Base-by-base conservation (phyloP, 495 filamentous ascomycete genomes). In the Penicillium goetzii region DNA sequence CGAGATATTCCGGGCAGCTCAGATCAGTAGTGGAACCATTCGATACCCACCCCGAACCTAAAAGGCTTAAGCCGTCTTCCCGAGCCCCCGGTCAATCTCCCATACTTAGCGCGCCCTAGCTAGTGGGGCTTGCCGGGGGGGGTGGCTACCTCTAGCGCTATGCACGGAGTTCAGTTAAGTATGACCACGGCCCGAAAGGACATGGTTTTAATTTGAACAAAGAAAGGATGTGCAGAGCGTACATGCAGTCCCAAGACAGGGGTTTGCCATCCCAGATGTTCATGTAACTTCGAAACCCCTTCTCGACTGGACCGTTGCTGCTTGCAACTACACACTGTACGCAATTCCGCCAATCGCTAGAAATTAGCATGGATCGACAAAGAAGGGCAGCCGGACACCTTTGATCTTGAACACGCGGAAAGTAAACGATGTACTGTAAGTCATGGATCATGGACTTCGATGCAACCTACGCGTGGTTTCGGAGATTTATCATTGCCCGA, bases 11-110 rank as follows among this genome's bases (percentile, higher is more conserved):
- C 23, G n/a, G 21, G 41, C 41, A 47, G 21, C 41, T 19, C 41
- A 47, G 41, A 47, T 47, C 19, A 21, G 41, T 47, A 21, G 41
- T 47, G 41, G 41, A 47, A 15, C 41, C 41, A 47, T 47, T 19
- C 40, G 41, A 47, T 47, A 47, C 41, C 41, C 41, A 47, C 41
- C 19, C 41, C 36, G 19, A 47, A 23, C 21, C 41, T 23, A 47
- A 47, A 47, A 15, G 41, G 17, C 12, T 11, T 17, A 6, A 6
- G 19, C 19, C 12, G n/a, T 23, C 21, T 23, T 1, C 41, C 19
- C 12, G n/a, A 6, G 6, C 12, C 6, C 41, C 41, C 41, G 21
- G 41, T 47, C 41, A 47, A 47, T 47, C 41, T 47, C 41, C 41
- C 41, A 40, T 14, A 40, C 36, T 17, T 47, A 19, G 41, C 41